These are phyloP conservation scores for Medicago truncatula DNA, from an alignment of 306 rosid genomes.

Conservation along the genomic window DNA sequence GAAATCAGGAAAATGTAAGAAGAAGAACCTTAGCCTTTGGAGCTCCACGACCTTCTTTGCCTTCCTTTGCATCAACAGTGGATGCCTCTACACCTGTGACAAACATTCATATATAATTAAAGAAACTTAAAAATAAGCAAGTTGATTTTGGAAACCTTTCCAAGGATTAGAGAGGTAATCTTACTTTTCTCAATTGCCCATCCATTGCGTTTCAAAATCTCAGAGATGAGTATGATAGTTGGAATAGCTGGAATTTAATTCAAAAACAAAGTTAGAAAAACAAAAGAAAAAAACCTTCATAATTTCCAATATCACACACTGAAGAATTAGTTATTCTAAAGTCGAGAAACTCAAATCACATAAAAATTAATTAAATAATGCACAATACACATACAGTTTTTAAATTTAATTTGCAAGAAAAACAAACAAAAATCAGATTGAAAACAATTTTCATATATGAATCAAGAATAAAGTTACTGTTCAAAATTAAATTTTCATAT, in stretches of 20 bases:
- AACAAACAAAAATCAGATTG: not conserved
- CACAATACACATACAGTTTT: not conserved
- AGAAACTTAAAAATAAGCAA: not conserved
- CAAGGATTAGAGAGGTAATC: slow-evolving; percentile 34
- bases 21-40: slow-evolving; percentile 68
- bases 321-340: not conserved
- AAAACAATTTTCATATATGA: not conserved
- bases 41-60: slow-evolving; percentile 46
- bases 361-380: not conserved
- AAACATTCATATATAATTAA: slow-evolving; percentile 2
- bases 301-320: not conserved
- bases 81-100: slow-evolving; percentile 48
- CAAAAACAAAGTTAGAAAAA: slow-evolving; percentile 5
- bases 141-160: slow-evolving; percentile 9
- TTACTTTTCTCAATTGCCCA: slow-evolving; percentile 69
- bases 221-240: slow-evolving; percentile 61
- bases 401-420: not conserved
- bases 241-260: slow-evolving; percentile 66
- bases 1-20: not conserved
- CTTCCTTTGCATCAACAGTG: slow-evolving; percentile 49
- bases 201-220: slow-evolving; percentile 64
- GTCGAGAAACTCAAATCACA: slow-evolving; percentile 4
- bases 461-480: slow-evolving; percentile 5
- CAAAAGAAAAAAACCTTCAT: not conserved
- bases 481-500: too few species aligned